Evolutionary conservation across 1,139 yeast genomes (phyloP), one percentile per base, ranked within the genome.

Genomic region (Eremothecium coryli): DNA sequence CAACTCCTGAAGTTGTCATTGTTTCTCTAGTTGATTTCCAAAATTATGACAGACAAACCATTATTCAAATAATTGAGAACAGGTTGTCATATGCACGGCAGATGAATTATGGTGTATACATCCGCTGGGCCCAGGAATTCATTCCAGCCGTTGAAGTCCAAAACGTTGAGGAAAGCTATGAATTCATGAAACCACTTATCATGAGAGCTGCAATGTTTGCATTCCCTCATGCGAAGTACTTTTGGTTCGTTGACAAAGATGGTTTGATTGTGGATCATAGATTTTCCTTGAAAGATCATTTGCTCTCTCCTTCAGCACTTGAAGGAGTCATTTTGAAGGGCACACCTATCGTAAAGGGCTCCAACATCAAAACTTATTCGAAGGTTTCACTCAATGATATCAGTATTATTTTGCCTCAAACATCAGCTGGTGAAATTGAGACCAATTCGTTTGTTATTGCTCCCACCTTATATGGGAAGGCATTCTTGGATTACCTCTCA

Each of bases 11-110:
- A 38, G 68, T 82, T 22, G 74, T 88, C 20, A 54, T 88, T 26
- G 95, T 88, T n/a, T 77, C 93, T 1, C 76, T 80, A 3, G 62
- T 88, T 23, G 94, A 86, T 60, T 82, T 74, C 50, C 82, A 76
- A 38, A 71, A 67, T 42, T 80, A 77, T 52, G 74, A 78, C 25
- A 50, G 70, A 37, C 70, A 71, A 8, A 73, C 76, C 22, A 62
- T 84, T 39, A 73, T 78, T 14, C 70, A 70, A 38, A 65, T 85
- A 33, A 79, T 82, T 10, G 86, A 82, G 51, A 85, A 85, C 57
- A 71, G 95, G 52, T 78, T 80, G 20, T 81, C 79, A 50, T 86
- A 85, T 51, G 93, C 93, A 6, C 78, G 76, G 53, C 60, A 59
- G 18, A 85, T 82, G 49, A 68, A 70, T 28, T 85, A 78, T 55